These are phyloP conservation scores for Trichomonas gallinae DNA, from an alignment of 208 protist genomes.

Conservation along the genomic window DNA sequence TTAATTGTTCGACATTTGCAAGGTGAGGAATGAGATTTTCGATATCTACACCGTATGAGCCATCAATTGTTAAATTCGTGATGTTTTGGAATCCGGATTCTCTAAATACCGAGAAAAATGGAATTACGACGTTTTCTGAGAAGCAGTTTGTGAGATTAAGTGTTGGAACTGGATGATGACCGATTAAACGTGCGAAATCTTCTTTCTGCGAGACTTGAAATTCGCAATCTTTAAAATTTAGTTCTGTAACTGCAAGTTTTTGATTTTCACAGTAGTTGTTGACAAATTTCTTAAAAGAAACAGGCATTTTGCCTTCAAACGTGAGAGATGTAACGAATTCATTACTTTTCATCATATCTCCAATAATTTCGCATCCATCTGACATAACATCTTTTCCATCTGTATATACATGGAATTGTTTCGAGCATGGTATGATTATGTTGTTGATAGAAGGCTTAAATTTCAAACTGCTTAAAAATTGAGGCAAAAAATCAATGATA, in stretches of 20 bases:
- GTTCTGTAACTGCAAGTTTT: not conserved
- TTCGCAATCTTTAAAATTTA: not conserved
- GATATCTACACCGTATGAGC: not conserved
- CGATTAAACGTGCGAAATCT: not conserved
- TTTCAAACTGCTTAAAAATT: not conserved
- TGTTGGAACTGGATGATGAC: not conserved
- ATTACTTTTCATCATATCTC: not conserved
- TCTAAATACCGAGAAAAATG: not conserved
- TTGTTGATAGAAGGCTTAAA: not conserved
- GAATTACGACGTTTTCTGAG: not conserved
- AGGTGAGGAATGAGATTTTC: not conserved
- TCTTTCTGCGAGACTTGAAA: not conserved
- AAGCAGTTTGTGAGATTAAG: not conserved
- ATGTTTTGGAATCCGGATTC: not conserved
- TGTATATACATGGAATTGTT: not conserved
- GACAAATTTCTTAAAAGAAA: not conserved
- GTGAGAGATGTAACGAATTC: not conserved
- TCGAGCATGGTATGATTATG: not conserved
- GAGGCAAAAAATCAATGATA: not conserved
- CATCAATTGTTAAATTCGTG: not conserved
- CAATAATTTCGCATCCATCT: not conserved
- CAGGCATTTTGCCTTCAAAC: not conserved
- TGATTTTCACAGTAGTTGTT: not conserved
- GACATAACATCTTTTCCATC: not conserved
- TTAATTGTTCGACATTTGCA: not conserved